Conservation (phyloP, 2,329 filamentous ascomycete species). For the Rhinocladiella mackenziei region DNA sequence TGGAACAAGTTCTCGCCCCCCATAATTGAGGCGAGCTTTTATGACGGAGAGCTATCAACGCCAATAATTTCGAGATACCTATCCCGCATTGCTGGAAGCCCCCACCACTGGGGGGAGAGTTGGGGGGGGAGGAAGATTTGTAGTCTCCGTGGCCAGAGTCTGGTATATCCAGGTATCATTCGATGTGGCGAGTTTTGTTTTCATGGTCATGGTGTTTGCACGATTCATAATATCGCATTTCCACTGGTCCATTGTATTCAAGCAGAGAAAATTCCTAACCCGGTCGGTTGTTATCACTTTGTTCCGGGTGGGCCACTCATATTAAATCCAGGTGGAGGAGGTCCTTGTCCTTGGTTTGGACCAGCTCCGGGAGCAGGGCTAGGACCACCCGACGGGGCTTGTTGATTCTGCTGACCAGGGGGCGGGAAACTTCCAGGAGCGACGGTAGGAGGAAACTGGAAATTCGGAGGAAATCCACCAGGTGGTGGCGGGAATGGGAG, state of each 20-base stretch:
- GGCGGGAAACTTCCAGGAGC: slow-evolving; percentile 36
- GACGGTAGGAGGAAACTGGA: slow-evolving; percentile 44
- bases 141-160: too few species aligned
- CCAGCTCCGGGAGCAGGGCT: slow-evolving; percentile 30
- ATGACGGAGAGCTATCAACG: too few species aligned
- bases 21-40: too few species aligned
- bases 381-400: slow-evolving; percentile 29
- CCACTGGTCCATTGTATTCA: too few species aligned
- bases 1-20: too few species aligned
- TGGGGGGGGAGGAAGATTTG: too few species aligned
- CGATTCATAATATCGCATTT: too few species aligned
- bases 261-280: slow-evolving; percentile 9
- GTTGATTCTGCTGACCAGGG: slow-evolving; percentile 28
- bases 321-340: slow-evolving; percentile 30
- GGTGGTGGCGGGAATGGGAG: slow-evolving; percentile 44
- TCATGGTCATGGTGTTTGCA: background rate
- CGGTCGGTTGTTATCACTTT: slow-evolving; percentile 22
- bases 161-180: too few species aligned
- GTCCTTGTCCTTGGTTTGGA: slow-evolving; percentile 22
- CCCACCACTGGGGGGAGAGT: too few species aligned
- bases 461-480: slow-evolving; percentile 51
- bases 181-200: background rate
- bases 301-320: slow-evolving; percentile 23
- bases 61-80: too few species aligned
- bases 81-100: too few species aligned